A percentile compares a stretch with the other conserved stretches of the same genome.
Conservation (phyloP, 345 rosid species). For the Bruguiera gymnorhiza region DNA sequence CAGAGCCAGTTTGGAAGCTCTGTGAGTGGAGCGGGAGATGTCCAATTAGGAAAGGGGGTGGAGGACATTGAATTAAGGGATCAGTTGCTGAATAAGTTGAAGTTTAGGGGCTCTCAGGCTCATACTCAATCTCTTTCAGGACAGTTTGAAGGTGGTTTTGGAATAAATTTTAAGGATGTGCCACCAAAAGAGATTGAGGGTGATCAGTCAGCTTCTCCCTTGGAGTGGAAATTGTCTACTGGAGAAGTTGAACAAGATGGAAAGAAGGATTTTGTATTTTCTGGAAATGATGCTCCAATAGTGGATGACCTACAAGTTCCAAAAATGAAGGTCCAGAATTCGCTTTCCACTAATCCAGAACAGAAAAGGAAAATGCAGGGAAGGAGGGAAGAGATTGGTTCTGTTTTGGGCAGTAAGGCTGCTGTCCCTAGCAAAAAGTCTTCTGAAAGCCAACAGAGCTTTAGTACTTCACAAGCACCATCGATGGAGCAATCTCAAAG, state of each 20-base stretch:
- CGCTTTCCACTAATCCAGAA: slow-evolving; percentile 49
- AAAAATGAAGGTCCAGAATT: slow-evolving; percentile 50
- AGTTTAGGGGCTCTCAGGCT: slow-evolving; percentile 40
- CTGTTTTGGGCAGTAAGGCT: slow-evolving; percentile 40
- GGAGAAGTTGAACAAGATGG: slow-evolving; percentile 46
- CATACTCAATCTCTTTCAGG: slow-evolving; percentile 53
- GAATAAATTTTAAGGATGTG: slow-evolving; percentile 38
- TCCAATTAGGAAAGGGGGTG: slow-evolving; percentile 28
- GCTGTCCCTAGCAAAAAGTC: slow-evolving; percentile 32
- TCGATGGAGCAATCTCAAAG: slow-evolving; percentile 63
- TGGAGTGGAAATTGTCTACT: slow-evolving; percentile 27
- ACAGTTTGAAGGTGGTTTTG: slow-evolving; percentile 53
- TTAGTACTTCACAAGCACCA: slow-evolving; percentile 21
- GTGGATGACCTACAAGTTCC: slow-evolving; percentile 48
- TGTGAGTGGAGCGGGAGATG: slow-evolving; percentile 31
- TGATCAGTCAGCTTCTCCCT: slow-evolving; percentile 35
- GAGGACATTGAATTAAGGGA: slow-evolving; percentile 36
- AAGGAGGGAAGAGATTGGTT: slow-evolving; percentile 42
- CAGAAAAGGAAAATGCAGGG: slow-evolving; percentile 49
- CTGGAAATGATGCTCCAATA: slow-evolving; percentile 35
- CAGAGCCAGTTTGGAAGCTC: slow-evolving; percentile 25
- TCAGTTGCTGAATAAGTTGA: slow-evolving; percentile 31
- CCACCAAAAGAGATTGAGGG: slow-evolving; percentile 35
- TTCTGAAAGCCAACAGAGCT: slow-evolving; percentile 43
- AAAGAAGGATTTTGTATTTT: slow-evolving; percentile 35